These are phyloP conservation scores for Nigrospora osmanthi DNA, from an alignment of 2,329 filamentous ascomycete genomes.

Conservation along the genomic window DNA sequence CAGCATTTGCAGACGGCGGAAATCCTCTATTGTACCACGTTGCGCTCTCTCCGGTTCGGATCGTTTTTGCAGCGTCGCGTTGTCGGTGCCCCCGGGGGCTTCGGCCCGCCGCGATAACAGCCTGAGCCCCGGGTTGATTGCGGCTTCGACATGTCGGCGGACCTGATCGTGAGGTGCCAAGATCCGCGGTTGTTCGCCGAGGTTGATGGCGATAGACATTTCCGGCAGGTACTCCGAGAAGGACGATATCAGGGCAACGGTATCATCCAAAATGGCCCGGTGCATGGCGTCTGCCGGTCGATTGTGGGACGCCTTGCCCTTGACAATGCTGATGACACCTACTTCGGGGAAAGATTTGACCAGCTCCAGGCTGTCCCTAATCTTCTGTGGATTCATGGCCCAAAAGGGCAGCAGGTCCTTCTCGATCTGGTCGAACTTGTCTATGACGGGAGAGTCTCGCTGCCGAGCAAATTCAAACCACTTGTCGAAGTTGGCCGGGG, in stretches of 20 bases:
- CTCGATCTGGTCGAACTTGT: constrained; percentile 75
- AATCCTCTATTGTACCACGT: constrained; percentile 15
- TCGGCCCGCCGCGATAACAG: constrained; percentile 38
- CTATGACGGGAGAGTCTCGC: constrained; percentile 63
- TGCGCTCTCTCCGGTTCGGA: constrained; percentile 5
- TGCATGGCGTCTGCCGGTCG: constrained; percentile 22
- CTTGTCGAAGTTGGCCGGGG: constrained; percentile 74
- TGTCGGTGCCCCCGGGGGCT: too few species aligned
- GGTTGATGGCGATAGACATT: constrained; percentile 80
- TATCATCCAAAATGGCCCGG: constrained; percentile 29
- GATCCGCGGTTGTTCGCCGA: constrained; percentile 66
- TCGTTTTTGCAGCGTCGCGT: constrained; percentile 16
- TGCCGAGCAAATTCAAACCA: constrained; percentile 74
- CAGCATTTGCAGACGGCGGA: constrained; percentile 25
- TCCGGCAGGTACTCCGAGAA: constrained; percentile 70
- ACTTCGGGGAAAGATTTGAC: constrained; percentile 33
- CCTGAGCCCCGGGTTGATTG: constrained; percentile 27
- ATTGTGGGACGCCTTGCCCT: constrained; percentile 49
- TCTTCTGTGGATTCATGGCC: constrained; percentile 59
- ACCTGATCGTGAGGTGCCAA: constrained; percentile 62
- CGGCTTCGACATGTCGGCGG: constrained; percentile 18
- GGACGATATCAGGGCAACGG: constrained; percentile 58
- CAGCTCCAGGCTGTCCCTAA: constrained; percentile 49
- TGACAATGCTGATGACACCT: constrained; percentile 48
- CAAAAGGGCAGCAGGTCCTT: constrained; percentile 71